Base-by-base conservation (phyloP, 2,329 filamentous ascomycete genomes). In the Penicillium freii region DNA sequence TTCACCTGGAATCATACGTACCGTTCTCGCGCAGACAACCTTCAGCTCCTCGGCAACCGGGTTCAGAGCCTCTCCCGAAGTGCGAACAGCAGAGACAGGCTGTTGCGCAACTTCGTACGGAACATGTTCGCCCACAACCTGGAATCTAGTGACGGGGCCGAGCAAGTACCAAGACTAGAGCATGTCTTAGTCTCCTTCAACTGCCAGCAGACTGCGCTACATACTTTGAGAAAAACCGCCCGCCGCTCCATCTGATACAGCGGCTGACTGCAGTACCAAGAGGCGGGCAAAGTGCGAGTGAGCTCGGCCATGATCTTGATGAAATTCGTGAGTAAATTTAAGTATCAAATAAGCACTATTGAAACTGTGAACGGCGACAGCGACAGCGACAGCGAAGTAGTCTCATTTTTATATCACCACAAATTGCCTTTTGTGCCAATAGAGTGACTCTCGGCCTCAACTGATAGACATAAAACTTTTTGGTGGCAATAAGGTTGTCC, bases 61-160 rank as follows among this genome's bases (percentile, higher is more conserved):
- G 46, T 71, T 67, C 10, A 62, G 33, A 27, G 56, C 33, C 8
- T 71, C 67, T 2, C 69, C 70, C 10, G 69, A 72, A 21, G 71
- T 71, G 44, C 76, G 72, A 36, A 74, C 63, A 21, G 67, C 79
- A 25, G 70, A 69, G 27, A 82, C 62, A 0, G 73, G 69, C 21
- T 79, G 71, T 62, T 81, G 79, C 1, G 80, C 80, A 55, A 83
- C 74, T 57, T 83, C 81, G 65, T 82, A 83, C 6, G 72, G 67
- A 27, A 82, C 73, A 34, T 72, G 71, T 51, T 78, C 72, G 0
- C 73, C 72, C 13, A 75, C 66, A 4, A 66, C 63, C 48, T 75
- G 68, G 60, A 83, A 83, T 47, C 77, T 71, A 15, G 80, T 82
- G n/a, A 82, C 73, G 0, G 81, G 81, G 1, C 81, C 81, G 1